Percentiles rank a stretch among this genome's conserved stretches.
Conservation (phyloP, 169 alveolate genomes). For the Cryptosporidium andersoni region DNA sequence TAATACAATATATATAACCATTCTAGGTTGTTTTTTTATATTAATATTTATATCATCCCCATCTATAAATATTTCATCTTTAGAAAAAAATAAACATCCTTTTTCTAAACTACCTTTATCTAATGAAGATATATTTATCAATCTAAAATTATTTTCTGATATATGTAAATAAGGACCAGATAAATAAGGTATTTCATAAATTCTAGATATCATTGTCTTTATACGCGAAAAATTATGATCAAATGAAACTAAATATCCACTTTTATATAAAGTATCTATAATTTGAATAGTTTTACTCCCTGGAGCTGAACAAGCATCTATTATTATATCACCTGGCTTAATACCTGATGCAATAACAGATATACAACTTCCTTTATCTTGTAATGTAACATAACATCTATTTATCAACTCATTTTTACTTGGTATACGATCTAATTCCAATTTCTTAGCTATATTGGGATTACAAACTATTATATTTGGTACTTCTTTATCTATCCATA, state of each 20-base stretch:
- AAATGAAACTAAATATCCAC: slow-evolving; percentile 66
- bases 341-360: slow-evolving; percentile 71
- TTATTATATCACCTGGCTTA: slow-evolving; percentile 73
- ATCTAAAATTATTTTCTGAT: background rate
- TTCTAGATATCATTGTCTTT: slow-evolving; percentile 43
- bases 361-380: slow-evolving; percentile 73
- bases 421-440: slow-evolving; percentile 47
- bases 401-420: slow-evolving; percentile 57
- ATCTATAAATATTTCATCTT: slow-evolving; percentile 1
- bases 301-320: slow-evolving; percentile 80
- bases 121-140: background rate
- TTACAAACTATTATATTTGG: slow-evolving; percentile 33
- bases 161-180: slow-evolving; percentile 46
- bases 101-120: background rate
- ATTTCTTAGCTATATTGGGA: slow-evolving; percentile 8
- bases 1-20: slow-evolving; percentile 14
- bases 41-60: background rate
- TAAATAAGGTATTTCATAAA: slow-evolving; percentile 53
- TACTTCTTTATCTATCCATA: slow-evolving; percentile 38
- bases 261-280: slow-evolving; percentile 59
- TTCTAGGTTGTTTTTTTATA: background rate
- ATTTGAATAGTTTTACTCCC: slow-evolving; percentile 77
- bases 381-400: slow-evolving; percentile 53
- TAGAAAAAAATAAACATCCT: slow-evolving; percentile 46
- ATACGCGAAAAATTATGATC: slow-evolving; percentile 63